Percentiles rank a stretch among this genome's conserved stretches.
These are phyloP conservation scores for Aspergillus nanangensis DNA, from an alignment of 495 filamentous ascomycete species.

Conservation along the genomic window DNA sequence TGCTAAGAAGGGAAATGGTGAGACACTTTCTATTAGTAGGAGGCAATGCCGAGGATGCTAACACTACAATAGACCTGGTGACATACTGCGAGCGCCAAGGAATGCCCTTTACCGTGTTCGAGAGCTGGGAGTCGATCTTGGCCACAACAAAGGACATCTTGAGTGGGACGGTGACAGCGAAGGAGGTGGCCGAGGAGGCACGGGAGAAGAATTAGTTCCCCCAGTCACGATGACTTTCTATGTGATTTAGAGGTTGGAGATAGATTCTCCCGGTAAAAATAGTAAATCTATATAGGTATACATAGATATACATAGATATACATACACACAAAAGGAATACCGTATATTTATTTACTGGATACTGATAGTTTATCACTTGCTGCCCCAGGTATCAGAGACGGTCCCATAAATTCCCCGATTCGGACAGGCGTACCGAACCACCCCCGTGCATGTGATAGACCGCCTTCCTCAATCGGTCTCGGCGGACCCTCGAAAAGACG, in stretches of 20 bases:
- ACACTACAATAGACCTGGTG: conserved; percentile 61
- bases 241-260: too few species aligned
- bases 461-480: conserved; percentile 7
- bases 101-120: conserved; percentile 76
- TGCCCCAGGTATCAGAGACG: conserved; percentile 9
- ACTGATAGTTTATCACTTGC: background rate
- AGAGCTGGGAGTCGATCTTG: conserved; percentile 72
- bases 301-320: background rate
- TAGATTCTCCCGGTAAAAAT: too few species aligned
- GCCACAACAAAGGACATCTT: conserved; percentile 70
- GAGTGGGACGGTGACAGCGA: conserved; percentile 45
- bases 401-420: background rate
- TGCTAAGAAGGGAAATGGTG: conserved; percentile 86
- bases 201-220: too few species aligned
- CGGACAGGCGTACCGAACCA: too few species aligned
- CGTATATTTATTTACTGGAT: too few species aligned
- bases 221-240: too few species aligned
- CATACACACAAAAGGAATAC: background rate
- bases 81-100: conserved; percentile 73
- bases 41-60: background rate
- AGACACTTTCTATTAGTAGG: conserved; percentile 19
- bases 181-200: conserved; percentile 17
- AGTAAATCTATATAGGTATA: background rate
- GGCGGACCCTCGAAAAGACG: background rate
- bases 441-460: conserved; percentile 11